Conservation (phyloP, 2,329 filamentous ascomycete species). For the Fusarium fracticaudum region DNA sequence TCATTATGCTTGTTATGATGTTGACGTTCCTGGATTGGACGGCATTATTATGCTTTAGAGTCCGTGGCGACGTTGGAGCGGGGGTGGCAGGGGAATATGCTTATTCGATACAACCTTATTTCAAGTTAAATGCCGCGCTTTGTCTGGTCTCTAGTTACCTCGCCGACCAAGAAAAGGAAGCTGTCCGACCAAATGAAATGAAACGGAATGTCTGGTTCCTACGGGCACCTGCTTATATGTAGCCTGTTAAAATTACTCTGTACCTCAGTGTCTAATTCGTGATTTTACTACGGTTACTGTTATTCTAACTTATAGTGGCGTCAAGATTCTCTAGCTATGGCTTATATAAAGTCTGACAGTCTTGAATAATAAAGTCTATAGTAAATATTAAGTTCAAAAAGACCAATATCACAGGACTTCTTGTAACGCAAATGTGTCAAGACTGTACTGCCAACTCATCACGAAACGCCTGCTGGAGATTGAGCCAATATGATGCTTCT, state of each 20-base stretch:
- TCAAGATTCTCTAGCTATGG: background rate
- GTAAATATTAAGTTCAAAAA: rapidly evolving
- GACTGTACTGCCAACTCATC: too few relatives aligned
- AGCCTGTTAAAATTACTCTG: background rate
- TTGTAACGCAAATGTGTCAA: background rate
- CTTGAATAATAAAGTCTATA: background rate
- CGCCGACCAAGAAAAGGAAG: too few relatives aligned
- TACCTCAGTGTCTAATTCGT: background rate
- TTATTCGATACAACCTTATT: background rate
- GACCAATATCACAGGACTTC: rapidly evolving
- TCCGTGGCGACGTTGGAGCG: background rate
- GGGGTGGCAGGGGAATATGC: background rate
- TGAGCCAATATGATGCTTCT: rapidly evolving
- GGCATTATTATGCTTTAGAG: background rate
- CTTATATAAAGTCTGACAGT: background rate
- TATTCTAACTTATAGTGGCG: background rate
- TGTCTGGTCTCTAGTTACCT: background rate
- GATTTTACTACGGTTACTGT: background rate
- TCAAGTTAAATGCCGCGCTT: background rate
- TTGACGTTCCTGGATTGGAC: background rate
- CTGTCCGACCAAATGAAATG: too few relatives aligned
- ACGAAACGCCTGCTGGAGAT: rapidly evolving
- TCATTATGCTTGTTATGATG: background rate
- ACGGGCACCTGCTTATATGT: too few relatives aligned
- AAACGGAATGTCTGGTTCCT: too few relatives aligned